Percentiles rank a stretch among this genome's conserved stretches.
Conservation (phyloP, 2,329 filamentous ascomycete species). For the Sclerotinia subarctica region DNA sequence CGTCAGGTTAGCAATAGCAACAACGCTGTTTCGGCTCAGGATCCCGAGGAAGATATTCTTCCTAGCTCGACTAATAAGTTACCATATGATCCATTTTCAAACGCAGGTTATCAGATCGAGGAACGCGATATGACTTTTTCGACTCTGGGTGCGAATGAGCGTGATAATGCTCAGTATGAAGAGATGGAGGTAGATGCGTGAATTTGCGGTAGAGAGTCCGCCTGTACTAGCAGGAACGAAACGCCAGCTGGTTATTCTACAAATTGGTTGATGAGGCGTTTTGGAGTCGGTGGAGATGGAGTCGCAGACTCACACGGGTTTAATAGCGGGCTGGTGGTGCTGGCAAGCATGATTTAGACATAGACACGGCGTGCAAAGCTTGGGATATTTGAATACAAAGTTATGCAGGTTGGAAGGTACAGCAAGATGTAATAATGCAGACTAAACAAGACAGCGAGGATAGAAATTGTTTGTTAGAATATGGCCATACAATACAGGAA, state of each 20-base stretch:
- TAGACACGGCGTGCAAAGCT: neutral
- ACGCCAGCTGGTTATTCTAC: slow-evolving; percentile 61
- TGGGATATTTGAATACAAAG: neutral
- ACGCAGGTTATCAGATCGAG: no score
- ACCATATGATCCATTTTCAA: no score
- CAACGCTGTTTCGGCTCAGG: neutral
- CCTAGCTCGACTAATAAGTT: no score
- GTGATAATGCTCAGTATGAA: neutral
- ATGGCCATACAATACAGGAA: neutral
- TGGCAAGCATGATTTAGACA: no score
- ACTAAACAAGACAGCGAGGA: neutral
- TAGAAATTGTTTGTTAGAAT: neutral
- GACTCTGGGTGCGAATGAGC: no score
- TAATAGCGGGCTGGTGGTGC: neutral
- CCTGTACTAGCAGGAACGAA: slow-evolving; percentile 72
- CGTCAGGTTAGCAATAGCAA: neutral
- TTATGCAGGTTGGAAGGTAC: no score
- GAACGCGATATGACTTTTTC: no score
- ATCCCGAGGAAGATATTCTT: no score
- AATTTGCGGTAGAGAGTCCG: slow-evolving; percentile 66
- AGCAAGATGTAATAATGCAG: no score
- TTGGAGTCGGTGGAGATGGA: neutral
- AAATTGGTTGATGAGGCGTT: slow-evolving; percentile 37
- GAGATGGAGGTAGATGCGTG: slow-evolving; percentile 30
- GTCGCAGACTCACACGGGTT: neutral